Base-by-base conservation (phyloP, 495 filamentous ascomycete species). In the Xylaria acuta region DNA sequence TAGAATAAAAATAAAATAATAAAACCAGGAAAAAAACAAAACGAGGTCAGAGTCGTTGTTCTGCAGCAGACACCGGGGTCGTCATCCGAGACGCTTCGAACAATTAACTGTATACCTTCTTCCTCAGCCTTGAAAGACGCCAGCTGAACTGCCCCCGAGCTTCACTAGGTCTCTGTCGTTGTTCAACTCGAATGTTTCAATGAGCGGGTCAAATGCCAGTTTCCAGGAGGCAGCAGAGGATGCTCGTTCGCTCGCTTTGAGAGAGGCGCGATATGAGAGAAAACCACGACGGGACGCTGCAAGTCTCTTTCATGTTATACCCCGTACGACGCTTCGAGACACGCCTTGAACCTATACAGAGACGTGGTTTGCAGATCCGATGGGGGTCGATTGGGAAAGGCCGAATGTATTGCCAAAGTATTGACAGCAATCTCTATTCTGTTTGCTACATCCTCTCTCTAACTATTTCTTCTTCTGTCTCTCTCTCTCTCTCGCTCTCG, bases 111-210 rank as follows among this genome's bases (percentile, higher is more conserved):
- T 67, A 74, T 41, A 70, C 41, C 71, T 63, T 47, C 11, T 58
- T 32, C 53, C 56, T 71, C 65, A 71, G 72, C 72, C 62, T 66
- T 72, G 64, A 30, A 32, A 47, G n/a, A 32, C 0, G 43, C 70
- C 65, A 73, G 71, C 75, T 72, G 51, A 69, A 59, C 67, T 40
- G 75, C 71, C 73, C 64, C 75, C 67, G 67, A 76, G 62, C 70
- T 75, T 78, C 60, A 70, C 76, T 72, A 70, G 71, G 67, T 76
- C 73, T 67, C 56, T 74, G 59, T 75, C 66, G 74, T 30, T 77
- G 77, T 77, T 74, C 74, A 72, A 79, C 78, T 76, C 71, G 73
- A 60, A 71, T 79, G 77, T 77, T 76, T 79, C 77, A 79, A 74
- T 40, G 58, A 68, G 70, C 54, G 69, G 77, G 75, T 75, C 70